These are phyloP conservation scores for Monosporozyma solicola DNA, from an alignment of 805 yeast species.

Conservation along the genomic window DNA sequence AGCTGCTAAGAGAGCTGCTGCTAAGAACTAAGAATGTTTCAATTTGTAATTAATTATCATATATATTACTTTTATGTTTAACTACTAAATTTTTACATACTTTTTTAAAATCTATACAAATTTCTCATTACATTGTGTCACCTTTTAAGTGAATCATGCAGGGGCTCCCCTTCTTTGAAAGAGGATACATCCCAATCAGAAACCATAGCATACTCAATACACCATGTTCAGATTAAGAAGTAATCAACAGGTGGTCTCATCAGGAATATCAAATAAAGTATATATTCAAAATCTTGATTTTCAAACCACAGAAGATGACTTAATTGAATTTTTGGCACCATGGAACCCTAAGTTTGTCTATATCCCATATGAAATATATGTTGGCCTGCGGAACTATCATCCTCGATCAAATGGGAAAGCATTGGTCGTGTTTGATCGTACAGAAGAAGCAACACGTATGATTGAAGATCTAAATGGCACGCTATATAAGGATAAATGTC, in stretches of 20 bases:
- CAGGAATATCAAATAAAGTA: constrained; percentile 29
- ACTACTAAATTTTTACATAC: neutral
- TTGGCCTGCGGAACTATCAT: constrained; percentile 34
- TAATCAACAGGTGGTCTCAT: neutral
- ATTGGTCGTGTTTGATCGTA: constrained; percentile 67
- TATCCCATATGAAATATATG: constrained; percentile 46
- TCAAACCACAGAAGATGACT: constrained; percentile 44
- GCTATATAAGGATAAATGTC: constrained; percentile 37
- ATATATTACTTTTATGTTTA: neutral
- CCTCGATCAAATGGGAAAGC: constrained; percentile 57
- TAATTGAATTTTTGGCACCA: constrained; percentile 36
- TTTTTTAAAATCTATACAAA: neutral
- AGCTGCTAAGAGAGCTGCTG: constrained; percentile 68
- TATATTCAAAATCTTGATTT: constrained; percentile 48
- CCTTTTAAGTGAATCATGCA: too few relatives aligned
- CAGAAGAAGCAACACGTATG: constrained; percentile 56
- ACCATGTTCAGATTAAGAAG: neutral
- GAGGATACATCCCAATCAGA: too few relatives aligned
- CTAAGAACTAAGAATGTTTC: neutral
- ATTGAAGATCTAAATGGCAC: constrained; percentile 56
- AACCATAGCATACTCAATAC: neutral
- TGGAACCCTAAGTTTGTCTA: constrained; percentile 38
- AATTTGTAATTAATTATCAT: neutral
- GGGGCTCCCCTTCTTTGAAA: too few relatives aligned
- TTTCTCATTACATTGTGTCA: neutral